Percentiles rank a stretch among this genome's conserved stretches.
These are phyloP conservation scores for Pharnaceum exiguum DNA, from an alignment of 148 eudicot genomes.

Conservation along the genomic window DNA sequence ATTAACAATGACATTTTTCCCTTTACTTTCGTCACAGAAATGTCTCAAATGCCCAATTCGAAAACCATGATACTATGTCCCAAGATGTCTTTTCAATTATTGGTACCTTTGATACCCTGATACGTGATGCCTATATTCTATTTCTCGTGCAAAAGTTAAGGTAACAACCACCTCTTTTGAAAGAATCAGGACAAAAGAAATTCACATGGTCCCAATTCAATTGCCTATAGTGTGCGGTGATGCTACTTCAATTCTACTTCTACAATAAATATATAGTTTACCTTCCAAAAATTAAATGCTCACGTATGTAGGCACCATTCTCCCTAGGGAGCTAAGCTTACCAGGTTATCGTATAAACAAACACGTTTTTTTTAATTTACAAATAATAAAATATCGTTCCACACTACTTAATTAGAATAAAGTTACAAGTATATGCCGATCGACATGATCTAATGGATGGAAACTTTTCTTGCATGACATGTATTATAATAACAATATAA, in stretches of 20 bases:
- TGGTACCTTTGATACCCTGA: not conserved
- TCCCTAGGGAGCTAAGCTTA: no score
- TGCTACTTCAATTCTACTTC: not conserved
- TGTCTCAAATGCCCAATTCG: not conserved
- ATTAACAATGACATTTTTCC: not conserved
- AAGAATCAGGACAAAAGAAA: conserved; percentile 4
- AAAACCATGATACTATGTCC: not conserved
- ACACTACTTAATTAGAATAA: no score
- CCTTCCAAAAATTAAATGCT: conserved; percentile 9
- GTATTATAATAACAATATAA: no score
- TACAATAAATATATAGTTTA: not conserved
- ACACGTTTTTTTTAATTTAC: no score
- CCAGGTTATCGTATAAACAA: no score
- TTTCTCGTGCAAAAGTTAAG: conserved; percentile 15
- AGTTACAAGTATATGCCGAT: no score
- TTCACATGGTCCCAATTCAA: conserved; percentile 13
- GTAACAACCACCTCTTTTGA: not conserved
- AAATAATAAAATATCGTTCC: no score
- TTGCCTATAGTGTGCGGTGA: not conserved
- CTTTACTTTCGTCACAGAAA: not conserved
- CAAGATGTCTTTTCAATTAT: not conserved
- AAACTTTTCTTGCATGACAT: no score
- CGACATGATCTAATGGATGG: no score
- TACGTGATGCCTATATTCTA: conserved; percentile 14
- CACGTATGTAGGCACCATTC: not conserved